Percentiles rank a stretch among this genome's conserved stretches.
Conservation (phyloP, 2,329 filamentous ascomycete species). For the Arthroderma sp. region DNA sequence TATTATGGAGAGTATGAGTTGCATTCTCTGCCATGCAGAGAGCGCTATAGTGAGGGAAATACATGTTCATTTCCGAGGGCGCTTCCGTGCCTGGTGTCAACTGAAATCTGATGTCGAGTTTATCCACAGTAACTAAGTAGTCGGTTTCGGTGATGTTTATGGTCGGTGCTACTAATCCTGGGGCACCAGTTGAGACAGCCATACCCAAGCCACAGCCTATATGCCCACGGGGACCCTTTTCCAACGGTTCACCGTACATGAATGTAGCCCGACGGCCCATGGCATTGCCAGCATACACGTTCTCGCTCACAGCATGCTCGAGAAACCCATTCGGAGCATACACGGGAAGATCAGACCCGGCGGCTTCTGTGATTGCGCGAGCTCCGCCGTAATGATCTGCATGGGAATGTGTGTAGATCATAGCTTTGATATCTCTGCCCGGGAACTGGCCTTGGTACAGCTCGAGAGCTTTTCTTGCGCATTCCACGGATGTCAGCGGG, state of each 20-base stretch:
- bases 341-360: neutral
- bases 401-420: constrained; percentile 33
- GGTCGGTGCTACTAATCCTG: constrained; percentile 24
- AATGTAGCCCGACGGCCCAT: constrained; percentile 27
- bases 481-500: constrained; percentile 25
- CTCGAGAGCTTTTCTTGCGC: constrained; percentile 20
- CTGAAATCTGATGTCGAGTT: constrained; percentile 28
- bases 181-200: constrained; percentile 17
- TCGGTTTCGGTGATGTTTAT: constrained; percentile 21
- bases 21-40: constrained; percentile 28
- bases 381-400: constrained; percentile 28
- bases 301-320: constrained; percentile 27
- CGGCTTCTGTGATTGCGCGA: neutral
- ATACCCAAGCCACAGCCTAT: constrained; percentile 28
- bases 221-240: constrained; percentile 19
- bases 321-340: constrained; percentile 21
- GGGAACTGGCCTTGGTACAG: constrained; percentile 18
- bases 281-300: constrained; percentile 25
- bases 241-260: constrained; percentile 29
- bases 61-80: constrained; percentile 31
- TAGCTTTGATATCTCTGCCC: constrained; percentile 16
- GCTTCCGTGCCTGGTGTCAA: constrained; percentile 31
- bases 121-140: constrained; percentile 20
- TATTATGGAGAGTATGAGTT: constrained; percentile 31
- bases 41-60: constrained; percentile 26